Percentiles rank a stretch among this genome's conserved stretches.
Conservation (phyloP, 148 eudicot genomes). For the Heliamphora exappendiculata region DNA sequence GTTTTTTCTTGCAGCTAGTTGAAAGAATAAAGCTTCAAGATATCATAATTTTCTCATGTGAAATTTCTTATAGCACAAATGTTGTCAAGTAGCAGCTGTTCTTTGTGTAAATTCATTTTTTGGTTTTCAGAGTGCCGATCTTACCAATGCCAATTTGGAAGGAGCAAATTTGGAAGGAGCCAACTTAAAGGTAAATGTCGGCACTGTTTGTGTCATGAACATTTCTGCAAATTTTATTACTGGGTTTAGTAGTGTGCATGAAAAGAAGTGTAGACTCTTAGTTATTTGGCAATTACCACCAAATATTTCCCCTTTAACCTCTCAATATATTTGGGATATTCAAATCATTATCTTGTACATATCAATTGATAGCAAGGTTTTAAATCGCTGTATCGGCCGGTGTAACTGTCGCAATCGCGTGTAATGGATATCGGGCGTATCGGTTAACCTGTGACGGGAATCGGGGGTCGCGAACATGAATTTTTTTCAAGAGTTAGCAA, state of each 20-base stretch:
- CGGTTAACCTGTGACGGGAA: too few relatives aligned
- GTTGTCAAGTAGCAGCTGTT: background rate
- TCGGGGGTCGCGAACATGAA: too few relatives aligned
- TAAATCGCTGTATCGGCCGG: too few relatives aligned
- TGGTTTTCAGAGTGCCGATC: conserved; percentile 65
- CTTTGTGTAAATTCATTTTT: background rate
- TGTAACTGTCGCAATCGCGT: too few relatives aligned
- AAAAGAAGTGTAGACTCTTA: background rate
- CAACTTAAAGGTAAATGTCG: conserved; percentile 62
- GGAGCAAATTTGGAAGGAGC: conserved; percentile 95
- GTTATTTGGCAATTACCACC: too few relatives aligned
- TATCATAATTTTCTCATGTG: background rate
- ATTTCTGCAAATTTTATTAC: background rate
- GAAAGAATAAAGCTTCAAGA: background rate
- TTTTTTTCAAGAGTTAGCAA: too few relatives aligned
- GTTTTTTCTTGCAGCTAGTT: background rate
- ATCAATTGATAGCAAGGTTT: too few relatives aligned
- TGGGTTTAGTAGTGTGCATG: background rate
- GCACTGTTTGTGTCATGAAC: background rate
- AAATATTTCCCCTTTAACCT: too few relatives aligned
- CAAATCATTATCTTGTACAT: too few relatives aligned
- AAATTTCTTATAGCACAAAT: background rate
- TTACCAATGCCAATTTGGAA: conserved; percentile 84
- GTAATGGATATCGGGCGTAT: too few relatives aligned
- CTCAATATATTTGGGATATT: too few relatives aligned